Conservation (phyloP, 768 basidiomycete genomes). For the Serendipita sp. region DNA sequence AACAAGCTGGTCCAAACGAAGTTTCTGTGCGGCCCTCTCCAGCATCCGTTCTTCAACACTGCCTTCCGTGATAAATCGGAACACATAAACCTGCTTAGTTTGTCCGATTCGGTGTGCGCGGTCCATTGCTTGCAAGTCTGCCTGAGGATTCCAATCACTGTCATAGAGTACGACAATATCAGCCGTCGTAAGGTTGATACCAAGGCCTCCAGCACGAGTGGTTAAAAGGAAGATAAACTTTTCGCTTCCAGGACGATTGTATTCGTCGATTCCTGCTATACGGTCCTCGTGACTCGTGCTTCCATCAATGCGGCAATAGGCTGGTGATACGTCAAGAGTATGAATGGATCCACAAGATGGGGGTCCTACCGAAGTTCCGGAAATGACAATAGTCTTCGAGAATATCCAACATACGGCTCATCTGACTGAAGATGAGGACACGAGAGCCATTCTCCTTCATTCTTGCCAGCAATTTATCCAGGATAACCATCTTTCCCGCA, state of each 20-base stretch:
- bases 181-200: slow-evolving; percentile 90
- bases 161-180: slow-evolving; percentile 94
- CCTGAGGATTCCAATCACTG: slow-evolving; percentile 98
- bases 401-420: slow-evolving; percentile 98
- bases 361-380: slow-evolving; percentile 58
- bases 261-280: slow-evolving; percentile 90
- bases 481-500: slow-evolving; percentile 92
- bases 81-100: slow-evolving; percentile 95
- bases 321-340: slow-evolving; percentile 25
- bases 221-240: slow-evolving; percentile 95
- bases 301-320: slow-evolving; percentile 95
- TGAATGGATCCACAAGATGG: slow-evolving; percentile 8
- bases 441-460: slow-evolving; percentile 92
- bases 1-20: slow-evolving; percentile 87
- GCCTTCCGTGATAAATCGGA: slow-evolving; percentile 82
- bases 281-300: slow-evolving; percentile 94
- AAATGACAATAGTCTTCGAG: slow-evolving; percentile 95
- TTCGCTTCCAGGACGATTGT: slow-evolving; percentile 85
- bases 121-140: slow-evolving; percentile 98
- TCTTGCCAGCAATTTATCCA: slow-evolving; percentile 76
- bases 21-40: slow-evolving; percentile 88
- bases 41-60: slow-evolving; percentile 94
- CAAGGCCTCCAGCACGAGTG: slow-evolving; percentile 90
- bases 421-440: slow-evolving; percentile 95
- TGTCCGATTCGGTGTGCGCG: slow-evolving; percentile 94